Evolutionary conservation across 2,329 filamentous ascomycete genomes (phyloP).

Genomic region (Aureobasidium zeae): DNA sequence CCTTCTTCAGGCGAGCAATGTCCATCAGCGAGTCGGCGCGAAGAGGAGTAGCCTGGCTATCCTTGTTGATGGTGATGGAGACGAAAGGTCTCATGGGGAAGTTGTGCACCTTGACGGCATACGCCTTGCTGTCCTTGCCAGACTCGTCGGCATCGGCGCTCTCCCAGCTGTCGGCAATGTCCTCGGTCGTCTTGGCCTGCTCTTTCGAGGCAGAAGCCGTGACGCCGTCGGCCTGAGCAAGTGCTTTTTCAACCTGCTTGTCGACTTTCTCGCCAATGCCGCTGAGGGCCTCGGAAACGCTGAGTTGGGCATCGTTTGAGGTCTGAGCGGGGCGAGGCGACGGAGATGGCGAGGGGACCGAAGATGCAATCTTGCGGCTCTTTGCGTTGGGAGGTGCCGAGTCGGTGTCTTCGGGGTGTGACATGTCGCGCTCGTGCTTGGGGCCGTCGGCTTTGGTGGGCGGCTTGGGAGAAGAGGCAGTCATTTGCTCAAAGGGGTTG

Average conservation of each 20-base stretch:
- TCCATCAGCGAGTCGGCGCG: constrained; percentile 77
- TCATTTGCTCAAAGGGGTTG: constrained; percentile 63
- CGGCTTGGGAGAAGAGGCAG: constrained; percentile 49
- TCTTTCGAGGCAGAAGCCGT: constrained; percentile 24
- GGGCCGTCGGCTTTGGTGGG: not conserved
- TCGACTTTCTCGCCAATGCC: constrained; percentile 54
- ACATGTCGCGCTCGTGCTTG: constrained; percentile 36
- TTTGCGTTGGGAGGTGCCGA: constrained; percentile 26
- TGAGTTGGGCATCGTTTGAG: constrained; percentile 26
- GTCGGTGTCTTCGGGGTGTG: constrained; percentile 24
- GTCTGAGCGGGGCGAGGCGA: constrained; percentile 17
- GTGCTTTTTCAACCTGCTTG: constrained; percentile 55
- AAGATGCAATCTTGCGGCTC: constrained; percentile 28
- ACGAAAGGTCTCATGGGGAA: constrained; percentile 97
- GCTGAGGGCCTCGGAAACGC: constrained; percentile 60
- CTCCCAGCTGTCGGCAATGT: constrained; percentile 82
- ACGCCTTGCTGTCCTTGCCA: constrained; percentile 56
- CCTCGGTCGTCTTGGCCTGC: constrained; percentile 45
- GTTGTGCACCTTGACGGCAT: constrained; percentile 69
- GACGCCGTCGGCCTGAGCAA: constrained; percentile 46
- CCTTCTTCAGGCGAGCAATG: constrained; percentile 90
- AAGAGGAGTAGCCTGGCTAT: constrained; percentile 53
- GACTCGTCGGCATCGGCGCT: constrained; percentile 66
- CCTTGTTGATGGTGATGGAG: constrained; percentile 61
- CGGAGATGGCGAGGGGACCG: constrained; percentile 19